Evolutionary conservation across 306 rosid genomes (phyloP).

Genomic region (Herpetospermum pedunculosum): DNA sequence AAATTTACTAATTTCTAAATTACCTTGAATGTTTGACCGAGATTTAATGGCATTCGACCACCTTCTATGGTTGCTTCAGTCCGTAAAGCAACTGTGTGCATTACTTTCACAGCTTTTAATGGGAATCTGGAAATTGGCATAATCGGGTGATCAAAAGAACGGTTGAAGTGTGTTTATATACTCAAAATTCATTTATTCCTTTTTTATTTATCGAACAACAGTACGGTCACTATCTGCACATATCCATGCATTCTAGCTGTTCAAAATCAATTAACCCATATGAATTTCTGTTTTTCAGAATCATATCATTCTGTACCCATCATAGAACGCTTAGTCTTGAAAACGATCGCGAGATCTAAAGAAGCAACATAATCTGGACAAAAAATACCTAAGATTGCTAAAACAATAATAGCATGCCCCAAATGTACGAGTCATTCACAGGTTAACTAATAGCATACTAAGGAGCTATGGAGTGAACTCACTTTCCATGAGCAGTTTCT

Average conservation of each 20-base stretch:
- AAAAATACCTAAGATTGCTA: not conserved
- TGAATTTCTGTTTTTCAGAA: not conserved
- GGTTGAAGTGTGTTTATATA: not conserved
- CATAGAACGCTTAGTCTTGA: not conserved
- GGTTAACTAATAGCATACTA: not conserved
- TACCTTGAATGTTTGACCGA: slow-evolving; percentile 95
- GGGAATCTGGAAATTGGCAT: slow-evolving; percentile 48
- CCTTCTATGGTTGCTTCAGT: slow-evolving; percentile 78
- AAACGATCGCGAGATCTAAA: not conserved
- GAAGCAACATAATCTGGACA: not conserved
- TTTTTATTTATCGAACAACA: not conserved
- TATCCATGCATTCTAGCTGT: not conserved
- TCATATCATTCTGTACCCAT: not conserved
- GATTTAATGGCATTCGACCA: slow-evolving; percentile 68
- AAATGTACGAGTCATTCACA: not conserved
- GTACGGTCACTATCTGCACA: not conserved
- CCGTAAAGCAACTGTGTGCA: slow-evolving; percentile 94
- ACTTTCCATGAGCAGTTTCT: slow-evolving; percentile 99
- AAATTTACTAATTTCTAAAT: not conserved
- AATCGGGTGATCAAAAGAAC: not conserved
- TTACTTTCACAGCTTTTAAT: slow-evolving; percentile 84
- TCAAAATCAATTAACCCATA: not conserved
- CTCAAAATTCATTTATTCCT: not conserved
- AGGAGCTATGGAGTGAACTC: slow-evolving; percentile 19
- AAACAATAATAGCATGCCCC: not conserved